Evolutionary conservation across 192 early-diverging fungal species (phyloP), one percentile per base, ranked within the genome.

Genomic region (Dissophora globulifera): DNA sequence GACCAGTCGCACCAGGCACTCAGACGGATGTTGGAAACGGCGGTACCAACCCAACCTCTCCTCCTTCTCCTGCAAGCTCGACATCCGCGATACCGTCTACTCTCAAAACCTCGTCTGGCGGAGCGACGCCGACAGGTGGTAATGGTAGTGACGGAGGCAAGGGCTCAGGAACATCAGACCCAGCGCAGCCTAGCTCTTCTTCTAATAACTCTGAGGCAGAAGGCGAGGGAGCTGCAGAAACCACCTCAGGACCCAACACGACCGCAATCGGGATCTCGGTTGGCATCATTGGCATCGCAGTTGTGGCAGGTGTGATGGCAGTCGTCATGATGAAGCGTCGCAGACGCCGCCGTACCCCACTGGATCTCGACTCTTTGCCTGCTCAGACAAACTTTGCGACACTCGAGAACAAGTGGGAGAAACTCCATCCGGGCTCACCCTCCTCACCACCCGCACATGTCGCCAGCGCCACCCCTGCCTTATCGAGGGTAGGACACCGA

Each of bases 321-420:
- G 56, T 62, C 15, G 58, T 67, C 38, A 76, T 57, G 58, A 67
- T 76, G 72, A 76, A 76, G 62, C 57, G 61, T 17, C 69, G 70
- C 22, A 35, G 54, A 4, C 61, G 70, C 20, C 70, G 70, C 63
- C 70, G 49, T 33, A 48, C 57, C n/a, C 61, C 62, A 6, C 45
- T 74, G 17, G 56, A 74, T 25, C 47, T 75, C 9, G 62, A 65
- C 22, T 43, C 62, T 4, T 38, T 63, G 6, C 61, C 70, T 20
- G 62, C 62, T 2, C 38, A 49, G 32, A 41, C 35, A 8, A 45
- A 46, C 38, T 63, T 57, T 43, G 40, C 19, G 7, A 16, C 26
- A 8, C 29, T 41, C 26, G 61, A 50, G n/a, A 56, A 68, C 26
- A 59, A 59, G 1, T 59, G 56, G 56, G 55, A 43, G 0, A 32